Base-by-base conservation (phyloP, 176 grass and related monocot genomes). In the Oryza coarctata region DNA sequence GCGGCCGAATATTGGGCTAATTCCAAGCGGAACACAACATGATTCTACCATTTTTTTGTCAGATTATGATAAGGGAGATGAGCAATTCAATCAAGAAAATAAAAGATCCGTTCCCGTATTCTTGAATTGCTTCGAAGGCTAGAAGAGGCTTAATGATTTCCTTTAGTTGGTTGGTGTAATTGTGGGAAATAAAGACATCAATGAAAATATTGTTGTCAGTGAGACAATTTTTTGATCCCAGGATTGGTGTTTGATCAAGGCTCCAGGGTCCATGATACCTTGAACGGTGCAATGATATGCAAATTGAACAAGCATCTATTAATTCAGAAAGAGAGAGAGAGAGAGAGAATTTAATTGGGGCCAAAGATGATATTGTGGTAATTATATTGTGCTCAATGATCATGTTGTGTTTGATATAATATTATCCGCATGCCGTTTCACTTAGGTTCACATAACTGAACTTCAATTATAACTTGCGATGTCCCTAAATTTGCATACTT, bases 1-100 rank as follows among this genome's bases (percentile, higher is more conserved):
- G 95, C 93, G 27, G 90, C 87, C 18, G 95, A 98, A 76, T 95
- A 98, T 78, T 95, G 95, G 95, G 91, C 95, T 61, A 98, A 91
- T 83, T 88, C 82, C 77, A 98, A 83, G 71, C 71, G 87, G 61
- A 92, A 87, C 77, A 86, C 90, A 68, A 71, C 81, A 83, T 91
- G 72, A 91, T 79, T 75, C 36, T 60, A 52, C 34, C 13, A 41
- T 81, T 78, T 12, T n/a, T 5, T 28, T 77, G 29, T 5, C 25
- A 38, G 25, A 22, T 33, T 49, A 76, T 25, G 41, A 81, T 32
- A 63, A 63, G 76, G 13, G 6, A 85, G 40, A 75, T 22, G 0
- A 70, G 58, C 9, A 52, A 69, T 71, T 70, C 70, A 70, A 70
- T 76, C 5, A 64, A 61, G 39, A 71, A 41, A 76, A 20, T 15